Conservation (phyloP, 371 early-diverging fungal species). For the Actinomortierella wolfii region DNA sequence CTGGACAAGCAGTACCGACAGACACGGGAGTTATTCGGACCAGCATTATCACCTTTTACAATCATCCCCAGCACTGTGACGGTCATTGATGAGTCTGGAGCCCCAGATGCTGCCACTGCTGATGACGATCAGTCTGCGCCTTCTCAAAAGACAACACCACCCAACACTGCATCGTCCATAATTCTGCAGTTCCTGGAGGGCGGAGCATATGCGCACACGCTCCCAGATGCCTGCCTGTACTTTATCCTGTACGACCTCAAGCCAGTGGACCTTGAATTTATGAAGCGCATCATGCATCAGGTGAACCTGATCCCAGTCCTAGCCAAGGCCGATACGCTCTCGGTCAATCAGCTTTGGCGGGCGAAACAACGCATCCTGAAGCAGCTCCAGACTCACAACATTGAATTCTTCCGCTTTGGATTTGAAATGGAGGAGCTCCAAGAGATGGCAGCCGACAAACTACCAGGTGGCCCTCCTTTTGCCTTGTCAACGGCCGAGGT, state of each 20-base stretch:
- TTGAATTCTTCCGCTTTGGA: slow-evolving; percentile 43
- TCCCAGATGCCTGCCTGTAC: slow-evolving; percentile 85
- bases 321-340: slow-evolving; percentile 69
- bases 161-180: slow-evolving; percentile 68
- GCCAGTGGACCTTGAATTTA: slow-evolving; percentile 91
- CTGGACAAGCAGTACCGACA: slow-evolving; percentile 26
- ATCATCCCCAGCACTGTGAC: background rate
- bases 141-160: too few relatives aligned
- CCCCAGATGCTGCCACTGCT: slow-evolving; percentile 69
- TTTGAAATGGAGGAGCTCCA: slow-evolving; percentile 23
- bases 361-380: slow-evolving; percentile 37
- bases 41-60: slow-evolving; percentile 25
- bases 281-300: slow-evolving; percentile 81
- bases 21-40: slow-evolving; percentile 29
- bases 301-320: slow-evolving; percentile 90
- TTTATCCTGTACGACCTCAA: slow-evolving; percentile 89
- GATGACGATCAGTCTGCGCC: slow-evolving; percentile 64
- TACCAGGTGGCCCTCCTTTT: slow-evolving; percentile 35
- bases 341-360: slow-evolving; percentile 37
- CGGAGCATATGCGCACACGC: slow-evolving; percentile 66
- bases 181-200: slow-evolving; percentile 61
- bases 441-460: slow-evolving; percentile 33
- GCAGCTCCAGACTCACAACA: slow-evolving; percentile 32
- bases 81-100: slow-evolving; percentile 51
- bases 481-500: slow-evolving; percentile 32